Evolutionary conservation across 108 stramenopile genomes (phyloP).

Genomic region (Mediolabrus comicus): DNA sequence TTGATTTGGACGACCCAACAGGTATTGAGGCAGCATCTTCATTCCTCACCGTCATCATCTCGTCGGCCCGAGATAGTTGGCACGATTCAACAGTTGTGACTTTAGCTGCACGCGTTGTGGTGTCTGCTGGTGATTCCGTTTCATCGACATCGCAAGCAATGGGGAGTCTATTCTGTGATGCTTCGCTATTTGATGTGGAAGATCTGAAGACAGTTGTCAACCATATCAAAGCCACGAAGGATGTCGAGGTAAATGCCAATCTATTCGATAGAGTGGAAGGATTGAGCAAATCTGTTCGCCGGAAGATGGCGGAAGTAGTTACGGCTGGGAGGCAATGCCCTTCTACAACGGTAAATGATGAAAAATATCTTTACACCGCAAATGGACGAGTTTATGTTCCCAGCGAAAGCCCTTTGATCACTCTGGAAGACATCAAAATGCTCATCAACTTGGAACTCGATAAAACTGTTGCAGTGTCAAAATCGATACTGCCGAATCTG

Average conservation of each 20-base stretch:
- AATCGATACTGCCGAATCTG: conserved; percentile 44
- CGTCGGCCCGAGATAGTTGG: conserved; percentile 22
- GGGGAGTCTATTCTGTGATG: conserved; percentile 30
- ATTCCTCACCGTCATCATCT: conserved; percentile 50
- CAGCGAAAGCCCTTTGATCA: conserved; percentile 31
- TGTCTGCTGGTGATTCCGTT: conserved; percentile 35
- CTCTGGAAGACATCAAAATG: conserved; percentile 60
- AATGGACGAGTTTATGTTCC: conserved; percentile 61
- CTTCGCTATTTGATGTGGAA: conserved; percentile 33
- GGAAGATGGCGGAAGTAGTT: conserved; percentile 3
- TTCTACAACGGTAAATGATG: background rate
- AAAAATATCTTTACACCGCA: conserved; percentile 49
- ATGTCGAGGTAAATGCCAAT: conserved; percentile 4
- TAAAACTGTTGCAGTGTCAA: conserved; percentile 45
- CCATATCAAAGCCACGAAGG: conserved; percentile 3
- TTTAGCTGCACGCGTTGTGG: conserved; percentile 55
- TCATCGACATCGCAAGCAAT: conserved; percentile 40
- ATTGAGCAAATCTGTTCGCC: conserved; percentile 6
- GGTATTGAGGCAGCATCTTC: conserved; percentile 41
- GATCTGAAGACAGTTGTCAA: conserved; percentile 13
- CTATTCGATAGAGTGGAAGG: background rate
- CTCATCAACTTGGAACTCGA: conserved; percentile 53
- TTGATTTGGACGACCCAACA: conserved; percentile 48
- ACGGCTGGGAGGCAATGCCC: background rate
- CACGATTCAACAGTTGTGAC: conserved; percentile 35